Evolutionary conservation across 2,329 filamentous ascomycete species (phyloP), one percentile per base, ranked within the genome.

Genomic region (Verruconis gallopava): DNA sequence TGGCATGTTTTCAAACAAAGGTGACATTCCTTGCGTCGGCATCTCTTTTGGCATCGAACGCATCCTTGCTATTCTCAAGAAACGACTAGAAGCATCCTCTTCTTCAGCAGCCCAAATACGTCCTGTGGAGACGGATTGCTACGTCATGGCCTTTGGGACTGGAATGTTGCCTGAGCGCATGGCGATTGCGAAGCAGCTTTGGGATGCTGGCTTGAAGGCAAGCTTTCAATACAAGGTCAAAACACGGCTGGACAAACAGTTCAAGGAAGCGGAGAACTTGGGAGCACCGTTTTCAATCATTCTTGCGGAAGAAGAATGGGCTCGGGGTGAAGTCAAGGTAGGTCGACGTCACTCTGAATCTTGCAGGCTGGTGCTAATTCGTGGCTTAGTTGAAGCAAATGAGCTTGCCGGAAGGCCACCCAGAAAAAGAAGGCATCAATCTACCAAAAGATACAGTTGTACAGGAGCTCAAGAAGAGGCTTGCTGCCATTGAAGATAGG

Each of bases 11-110:
- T 79, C 77, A 43, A 80, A 80, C 53, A 89, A 88, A 65, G 74
- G 69, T 17, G 79, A 88, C 57, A 85, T 95, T 43, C 89, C 85
- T n/a, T 89, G 84, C 51, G 82, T 91, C 4, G 84, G 84, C 48
- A 83, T 93, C 51, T 94, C 88, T 2, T 95, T 96, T 56, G 89
- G 89, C 43, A 85, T 95, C 38, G 89, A 96, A 62, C 80, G 89
- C 52, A 95, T 96, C 55, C 94, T 93, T 65, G 85, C 82, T 52
- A 88, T 95, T 55, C 85, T 81, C 49, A 88, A 93, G 61, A 79
- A 84, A 11, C 72, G 79, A 38, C 71, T 85, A 58, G 76, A 75
- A 47, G 73, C 72, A 44, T 73, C 75, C 44, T 70, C 73, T 14
- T 19, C 6, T 6, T 25, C 14, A 53, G 72, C 66, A 42, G 61